These are phyloP conservation scores for Ogataea nakhonphanomensis DNA, from an alignment of 805 yeast genomes.

Conservation along the genomic window DNA sequence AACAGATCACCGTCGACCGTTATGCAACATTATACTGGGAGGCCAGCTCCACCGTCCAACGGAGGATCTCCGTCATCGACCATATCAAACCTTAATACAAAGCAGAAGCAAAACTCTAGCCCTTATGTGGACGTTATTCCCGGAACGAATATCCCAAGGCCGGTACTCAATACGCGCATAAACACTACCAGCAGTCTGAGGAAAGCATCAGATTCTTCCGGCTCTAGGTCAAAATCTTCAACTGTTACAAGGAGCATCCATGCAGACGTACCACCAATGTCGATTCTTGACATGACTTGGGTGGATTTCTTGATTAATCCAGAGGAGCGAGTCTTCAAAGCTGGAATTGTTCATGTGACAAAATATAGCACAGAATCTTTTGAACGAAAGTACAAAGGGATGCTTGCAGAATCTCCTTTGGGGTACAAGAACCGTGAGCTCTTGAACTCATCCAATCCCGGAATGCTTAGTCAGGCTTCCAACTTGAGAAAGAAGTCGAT, in stretches of 20 bases:
- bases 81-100: constrained; percentile 7
- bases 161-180: constrained; percentile 40
- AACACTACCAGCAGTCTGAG: constrained; percentile 19
- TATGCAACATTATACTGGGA: neutral
- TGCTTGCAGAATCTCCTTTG: constrained; percentile 56
- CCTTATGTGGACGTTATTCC: constrained; percentile 43
- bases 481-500: constrained; percentile 8
- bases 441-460: constrained; percentile 22
- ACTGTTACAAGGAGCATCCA: constrained; percentile 7
- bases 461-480: constrained; percentile 16
- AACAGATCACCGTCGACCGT: neutral
- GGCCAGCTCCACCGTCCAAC: neutral
- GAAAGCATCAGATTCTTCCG: constrained; percentile 8
- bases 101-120: constrained; percentile 19
- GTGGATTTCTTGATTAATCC: constrained; percentile 46
- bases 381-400: constrained; percentile 56
- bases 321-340: constrained; percentile 59
- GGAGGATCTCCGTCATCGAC: constrained; percentile 8
- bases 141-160: constrained; percentile 56
- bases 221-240: constrained; percentile 14
- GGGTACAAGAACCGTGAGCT: constrained; percentile 42
- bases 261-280: constrained; percentile 43
- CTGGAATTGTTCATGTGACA: constrained; percentile 50
- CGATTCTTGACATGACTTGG: constrained; percentile 59
- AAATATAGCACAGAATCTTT: constrained; percentile 44